Conservation (phyloP, 257 asterid genomes). For the Fraxinus americana region DNA sequence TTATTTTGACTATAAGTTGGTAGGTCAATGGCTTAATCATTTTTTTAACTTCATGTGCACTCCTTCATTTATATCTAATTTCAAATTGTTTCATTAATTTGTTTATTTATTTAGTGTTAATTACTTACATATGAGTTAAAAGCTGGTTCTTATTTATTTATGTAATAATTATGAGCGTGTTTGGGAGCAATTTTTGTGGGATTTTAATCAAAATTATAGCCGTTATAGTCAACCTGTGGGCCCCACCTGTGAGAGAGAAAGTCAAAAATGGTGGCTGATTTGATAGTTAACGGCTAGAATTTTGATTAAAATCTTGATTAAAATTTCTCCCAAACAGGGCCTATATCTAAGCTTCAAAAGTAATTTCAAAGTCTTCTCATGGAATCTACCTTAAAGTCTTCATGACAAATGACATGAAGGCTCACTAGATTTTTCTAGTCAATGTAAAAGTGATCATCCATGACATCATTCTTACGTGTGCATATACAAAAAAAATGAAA, state of each 20-base stretch:
- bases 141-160: too few relatives aligned
- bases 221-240: too few relatives aligned
- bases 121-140: background rate
- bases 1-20: background rate
- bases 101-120: background rate
- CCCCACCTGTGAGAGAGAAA: too few relatives aligned
- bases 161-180: too few relatives aligned
- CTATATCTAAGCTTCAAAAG: background rate
- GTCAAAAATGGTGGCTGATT: too few relatives aligned
- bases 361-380: background rate
- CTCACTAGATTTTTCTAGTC: background rate
- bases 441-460: background rate
- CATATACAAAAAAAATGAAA: background rate
- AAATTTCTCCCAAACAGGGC: too few relatives aligned
- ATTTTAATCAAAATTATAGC: too few relatives aligned
- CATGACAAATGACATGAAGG: background rate
- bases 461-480: conserved; percentile 2
- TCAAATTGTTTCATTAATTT: background rate
- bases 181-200: too few relatives aligned
- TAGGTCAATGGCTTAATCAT: background rate
- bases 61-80: background rate
- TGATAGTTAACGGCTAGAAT: too few relatives aligned
- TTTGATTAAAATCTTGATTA: too few relatives aligned
- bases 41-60: background rate
- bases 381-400: background rate